These are phyloP conservation scores for Agrostemma githago DNA, from an alignment of 148 eudicot species.

Conservation along the genomic window DNA sequence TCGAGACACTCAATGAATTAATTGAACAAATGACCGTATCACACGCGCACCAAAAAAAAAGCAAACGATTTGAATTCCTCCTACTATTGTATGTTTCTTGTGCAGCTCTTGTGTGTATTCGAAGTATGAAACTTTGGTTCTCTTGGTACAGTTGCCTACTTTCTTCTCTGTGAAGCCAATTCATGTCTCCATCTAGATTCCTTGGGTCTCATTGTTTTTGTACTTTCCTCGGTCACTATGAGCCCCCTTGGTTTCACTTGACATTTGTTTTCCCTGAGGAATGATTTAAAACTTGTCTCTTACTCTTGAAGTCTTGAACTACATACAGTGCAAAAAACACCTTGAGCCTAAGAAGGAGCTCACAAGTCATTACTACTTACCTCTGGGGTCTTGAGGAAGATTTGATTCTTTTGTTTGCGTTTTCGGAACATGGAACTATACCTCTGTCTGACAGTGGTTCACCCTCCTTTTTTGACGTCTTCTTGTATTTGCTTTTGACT, in stretches of 20 bases:
- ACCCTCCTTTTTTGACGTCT: not conserved
- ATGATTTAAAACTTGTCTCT: not conserved
- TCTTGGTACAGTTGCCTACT: conserved; percentile 23
- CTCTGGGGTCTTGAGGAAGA: conserved; percentile 38
- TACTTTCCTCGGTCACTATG: conserved; percentile 23
- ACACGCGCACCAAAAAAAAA: not conserved
- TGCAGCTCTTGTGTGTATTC: conserved; percentile 34
- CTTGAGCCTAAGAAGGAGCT: not conserved
- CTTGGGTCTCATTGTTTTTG: conserved; percentile 11
- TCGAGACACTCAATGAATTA: conserved; percentile 40
- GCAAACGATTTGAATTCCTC: not conserved
- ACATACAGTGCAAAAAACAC: not conserved
- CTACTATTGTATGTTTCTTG: conserved; percentile 23
- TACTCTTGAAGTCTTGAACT: not conserved
- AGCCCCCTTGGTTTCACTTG: conserved; percentile 25
- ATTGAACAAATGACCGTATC: conserved; percentile 33
- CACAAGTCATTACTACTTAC: conserved; percentile 24
- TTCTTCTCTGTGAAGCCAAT: not conserved
- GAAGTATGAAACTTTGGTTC: conserved; percentile 45
- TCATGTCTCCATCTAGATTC: conserved; percentile 16
- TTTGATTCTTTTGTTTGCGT: conserved; percentile 24
- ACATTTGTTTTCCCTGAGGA: conserved; percentile 27
- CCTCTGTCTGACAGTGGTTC: conserved; percentile 20
- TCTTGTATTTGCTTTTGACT: conserved; percentile 29
- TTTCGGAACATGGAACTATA: conserved; percentile 23